Evolutionary conservation across 1,139 yeast species (phyloP).

Genomic region (Hemisphaericaspora lyxosophila): DNA sequence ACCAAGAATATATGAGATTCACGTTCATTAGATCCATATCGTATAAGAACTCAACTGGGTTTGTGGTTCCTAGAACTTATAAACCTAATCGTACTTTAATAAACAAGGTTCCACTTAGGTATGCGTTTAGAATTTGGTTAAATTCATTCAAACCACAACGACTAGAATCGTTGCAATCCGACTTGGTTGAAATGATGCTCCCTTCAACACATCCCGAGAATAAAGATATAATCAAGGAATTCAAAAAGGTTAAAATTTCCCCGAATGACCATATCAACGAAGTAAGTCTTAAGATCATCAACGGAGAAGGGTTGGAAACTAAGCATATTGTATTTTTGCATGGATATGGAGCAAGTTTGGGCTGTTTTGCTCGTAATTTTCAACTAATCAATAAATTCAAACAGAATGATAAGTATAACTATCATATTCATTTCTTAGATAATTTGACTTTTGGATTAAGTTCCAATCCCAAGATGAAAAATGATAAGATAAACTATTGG

Average conservation of each 20-base stretch:
- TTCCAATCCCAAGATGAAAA: constrained; percentile 53
- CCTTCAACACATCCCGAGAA: constrained; percentile 24
- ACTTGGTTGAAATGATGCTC: constrained; percentile 38
- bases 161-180: constrained; percentile 32
- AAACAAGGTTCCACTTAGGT: constrained; percentile 18
- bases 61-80: constrained; percentile 16
- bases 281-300: constrained; percentile 31
- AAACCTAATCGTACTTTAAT: constrained; percentile 15
- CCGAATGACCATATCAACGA: constrained; percentile 37
- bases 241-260: constrained; percentile 23
- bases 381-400: constrained; percentile 44
- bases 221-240: constrained; percentile 19
- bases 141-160: constrained; percentile 30
- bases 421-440: constrained; percentile 72
- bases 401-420: constrained; percentile 34
- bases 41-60: constrained; percentile 7
- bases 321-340: constrained; percentile 70
- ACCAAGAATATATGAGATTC: too few species aligned
- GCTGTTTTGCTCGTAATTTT: constrained; percentile 80
- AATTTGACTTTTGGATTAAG: constrained; percentile 84
- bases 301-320: constrained; percentile 19
- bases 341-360: constrained; percentile 90
- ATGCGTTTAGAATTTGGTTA: constrained; percentile 27
- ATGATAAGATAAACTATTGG: constrained; percentile 17
- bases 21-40: constrained; percentile 10